Evolutionary conservation across 208 protist species (phyloP).

Genomic region (Trypanosoma lewisi): DNA sequence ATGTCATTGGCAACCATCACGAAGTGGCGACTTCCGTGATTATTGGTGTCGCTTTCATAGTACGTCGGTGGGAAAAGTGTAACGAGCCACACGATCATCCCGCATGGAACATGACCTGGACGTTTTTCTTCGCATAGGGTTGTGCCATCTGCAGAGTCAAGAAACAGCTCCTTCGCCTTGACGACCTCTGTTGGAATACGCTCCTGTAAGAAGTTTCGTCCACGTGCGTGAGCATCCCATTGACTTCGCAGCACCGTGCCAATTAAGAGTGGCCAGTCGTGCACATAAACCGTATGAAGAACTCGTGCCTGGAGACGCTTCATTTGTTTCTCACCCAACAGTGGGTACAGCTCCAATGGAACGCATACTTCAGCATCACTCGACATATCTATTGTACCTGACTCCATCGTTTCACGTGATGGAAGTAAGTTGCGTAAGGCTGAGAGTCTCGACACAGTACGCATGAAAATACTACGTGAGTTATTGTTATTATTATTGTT

Average conservation of each 20-base stretch:
- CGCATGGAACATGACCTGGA: slow-evolving; percentile 32
- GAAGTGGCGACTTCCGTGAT: slow-evolving; percentile 59
- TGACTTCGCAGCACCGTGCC: slow-evolving; percentile 68
- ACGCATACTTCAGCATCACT: slow-evolving; percentile 16
- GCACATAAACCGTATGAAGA: slow-evolving; percentile 92
- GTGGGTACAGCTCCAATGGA: slow-evolving; percentile 70
- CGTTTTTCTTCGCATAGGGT: slow-evolving; percentile 32
- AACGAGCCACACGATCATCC: slow-evolving; percentile 96
- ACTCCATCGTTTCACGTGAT: slow-evolving; percentile 35
- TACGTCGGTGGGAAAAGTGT: slow-evolving; percentile 91
- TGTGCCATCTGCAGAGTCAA: slow-evolving; percentile 29
- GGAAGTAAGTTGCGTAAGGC: slow-evolving; percentile 28
- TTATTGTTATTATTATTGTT: background rate
- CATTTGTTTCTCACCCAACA: slow-evolving; percentile 47
- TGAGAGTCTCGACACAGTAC: slow-evolving; percentile 25
- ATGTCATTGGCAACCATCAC: slow-evolving; percentile 99
- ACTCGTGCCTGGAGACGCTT: slow-evolving; percentile 86
- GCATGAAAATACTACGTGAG: background rate
- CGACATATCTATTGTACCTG: slow-evolving; percentile 14
- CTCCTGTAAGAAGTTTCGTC: slow-evolving; percentile 26
- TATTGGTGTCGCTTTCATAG: slow-evolving; percentile 40
- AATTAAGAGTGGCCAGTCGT: slow-evolving; percentile 95
- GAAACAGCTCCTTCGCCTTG: slow-evolving; percentile 47
- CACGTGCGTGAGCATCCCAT: slow-evolving; percentile 64
- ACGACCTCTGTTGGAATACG: slow-evolving; percentile 37